Evolutionary conservation across 176 grass and related monocot species (phyloP).

Genomic region (Aegilops sharonensis): DNA sequence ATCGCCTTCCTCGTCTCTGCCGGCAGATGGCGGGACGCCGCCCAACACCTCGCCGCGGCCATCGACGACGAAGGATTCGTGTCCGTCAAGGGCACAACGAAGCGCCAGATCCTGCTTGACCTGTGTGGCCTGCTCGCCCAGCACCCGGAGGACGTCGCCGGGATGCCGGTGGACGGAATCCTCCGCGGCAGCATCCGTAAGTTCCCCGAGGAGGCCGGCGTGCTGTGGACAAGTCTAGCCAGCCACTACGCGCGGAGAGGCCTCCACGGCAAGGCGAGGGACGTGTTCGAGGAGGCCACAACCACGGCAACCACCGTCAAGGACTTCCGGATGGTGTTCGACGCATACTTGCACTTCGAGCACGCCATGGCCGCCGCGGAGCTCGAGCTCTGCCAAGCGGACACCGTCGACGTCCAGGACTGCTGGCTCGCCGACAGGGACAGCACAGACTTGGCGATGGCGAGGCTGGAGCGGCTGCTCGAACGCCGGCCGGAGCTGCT

Average conservation of each 20-base stretch:
- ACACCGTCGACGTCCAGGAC: not conserved
- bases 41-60: conserved; percentile 48
- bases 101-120: conserved; percentile 60
- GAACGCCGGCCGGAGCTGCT: conserved; percentile 57
- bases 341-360: conserved; percentile 69
- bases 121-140: conserved; percentile 49
- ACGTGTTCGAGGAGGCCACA: conserved; percentile 61
- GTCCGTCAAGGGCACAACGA: conserved; percentile 58
- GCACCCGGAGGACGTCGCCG: conserved; percentile 51
- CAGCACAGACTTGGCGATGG: conserved; percentile 42
- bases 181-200: conserved; percentile 53
- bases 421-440: conserved; percentile 59
- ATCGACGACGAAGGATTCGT: conserved; percentile 39
- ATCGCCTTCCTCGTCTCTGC: conserved; percentile 53
- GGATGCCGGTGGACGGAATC: conserved; percentile 68
- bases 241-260: conserved; percentile 57
- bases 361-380: conserved; percentile 46
- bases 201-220: conserved; percentile 55
- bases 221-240: conserved; percentile 57
- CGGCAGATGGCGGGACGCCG: conserved; percentile 55
- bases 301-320: conserved; percentile 37
- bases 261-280: conserved; percentile 52
- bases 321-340: conserved; percentile 59
- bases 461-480: conserved; percentile 55
- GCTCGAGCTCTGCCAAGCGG: not conserved